phyloP scores from a whole-genome alignment of 306 rosid genomes.

The Acmispon strigosus region DNA sequence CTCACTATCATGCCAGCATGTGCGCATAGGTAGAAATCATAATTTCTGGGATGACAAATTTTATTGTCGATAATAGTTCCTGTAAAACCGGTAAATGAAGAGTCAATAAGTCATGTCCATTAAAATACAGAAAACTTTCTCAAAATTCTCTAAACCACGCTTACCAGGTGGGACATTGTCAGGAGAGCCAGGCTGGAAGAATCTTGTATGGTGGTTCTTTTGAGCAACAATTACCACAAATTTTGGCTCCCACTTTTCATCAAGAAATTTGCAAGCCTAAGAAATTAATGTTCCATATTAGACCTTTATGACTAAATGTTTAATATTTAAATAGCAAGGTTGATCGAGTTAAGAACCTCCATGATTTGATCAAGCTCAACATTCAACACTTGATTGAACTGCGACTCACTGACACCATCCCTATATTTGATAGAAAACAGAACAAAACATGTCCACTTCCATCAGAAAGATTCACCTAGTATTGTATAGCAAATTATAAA shows the following conservation, averaged over 20 bases:
- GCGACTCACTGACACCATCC: constrained; percentile 99
- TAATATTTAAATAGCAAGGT: neutral
- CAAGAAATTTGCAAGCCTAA: constrained; percentile 88
- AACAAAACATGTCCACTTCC: neutral
- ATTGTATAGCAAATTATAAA: neutral
- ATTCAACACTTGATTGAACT: constrained; percentile 88
- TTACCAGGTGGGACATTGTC: constrained; percentile 93
- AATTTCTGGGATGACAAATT: constrained; percentile 86
- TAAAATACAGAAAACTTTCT: neutral
- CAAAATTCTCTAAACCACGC: neutral
- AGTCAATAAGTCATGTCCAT: neutral
- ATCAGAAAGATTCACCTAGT: neutral
- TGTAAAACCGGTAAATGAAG: constrained; percentile 12
- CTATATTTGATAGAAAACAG: constrained; percentile 27
- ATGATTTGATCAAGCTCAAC: constrained; percentile 74
- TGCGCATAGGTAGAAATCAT: constrained; percentile 94
- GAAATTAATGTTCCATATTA: constrained; percentile 10
- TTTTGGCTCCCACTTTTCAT: constrained; percentile 85
- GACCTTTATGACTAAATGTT: neutral
- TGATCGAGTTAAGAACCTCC: constrained; percentile 41
- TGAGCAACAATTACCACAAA: constrained; percentile 90
- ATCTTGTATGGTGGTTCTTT: constrained; percentile 89
- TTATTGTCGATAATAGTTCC: constrained; percentile 84
- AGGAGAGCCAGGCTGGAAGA: constrained; percentile 70
- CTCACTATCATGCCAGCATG: constrained; percentile 98